Percentiles rank a stretch among this genome's conserved stretches.
phyloP scores from a whole-genome alignment of 805 yeast species.

The Yarrowia sp. region DNA sequence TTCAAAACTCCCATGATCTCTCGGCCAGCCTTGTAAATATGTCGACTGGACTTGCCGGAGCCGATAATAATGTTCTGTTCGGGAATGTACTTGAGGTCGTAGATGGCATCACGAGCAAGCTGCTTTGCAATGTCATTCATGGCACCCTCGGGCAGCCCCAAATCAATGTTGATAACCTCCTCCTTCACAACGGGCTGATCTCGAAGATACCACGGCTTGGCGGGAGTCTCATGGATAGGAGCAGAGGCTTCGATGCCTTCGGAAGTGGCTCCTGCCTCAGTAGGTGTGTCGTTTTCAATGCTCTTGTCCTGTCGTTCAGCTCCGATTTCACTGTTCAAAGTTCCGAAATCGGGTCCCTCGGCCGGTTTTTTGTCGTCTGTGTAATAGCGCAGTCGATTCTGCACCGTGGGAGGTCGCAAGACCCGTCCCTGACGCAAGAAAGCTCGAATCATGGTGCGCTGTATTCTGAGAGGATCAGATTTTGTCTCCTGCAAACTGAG shows the following conservation, averaged over 20 bases:
- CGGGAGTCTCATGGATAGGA: not conserved
- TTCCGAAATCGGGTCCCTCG: not conserved
- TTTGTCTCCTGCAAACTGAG: not conserved
- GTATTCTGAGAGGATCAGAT: not conserved
- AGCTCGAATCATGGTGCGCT: conserved; percentile 10
- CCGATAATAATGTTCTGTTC: conserved; percentile 56
- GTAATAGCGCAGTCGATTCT: not conserved
- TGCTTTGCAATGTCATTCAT: conserved; percentile 59
- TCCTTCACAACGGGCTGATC: conserved; percentile 37
- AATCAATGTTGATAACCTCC: conserved; percentile 43
- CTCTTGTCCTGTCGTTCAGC: not conserved
- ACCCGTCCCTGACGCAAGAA: conserved; percentile 5
- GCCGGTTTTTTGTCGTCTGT: not conserved
- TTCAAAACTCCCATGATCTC: conserved; percentile 61
- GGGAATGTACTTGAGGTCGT: conserved; percentile 43
- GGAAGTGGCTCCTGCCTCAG: not conserved
- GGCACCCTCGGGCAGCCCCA: conserved; percentile 61
- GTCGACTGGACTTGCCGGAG: conserved; percentile 75
- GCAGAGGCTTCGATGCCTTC: not conserved
- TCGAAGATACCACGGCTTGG: conserved; percentile 33
- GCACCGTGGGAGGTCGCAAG: not conserved
- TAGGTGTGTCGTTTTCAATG: not conserved
- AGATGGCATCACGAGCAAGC: conserved; percentile 52
- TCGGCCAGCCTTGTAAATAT: conserved; percentile 65
- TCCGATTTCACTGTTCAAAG: not conserved